phyloP scores from a whole-genome alignment of 768 basidiomycete species.

The Termitomyces sp. region DNA sequence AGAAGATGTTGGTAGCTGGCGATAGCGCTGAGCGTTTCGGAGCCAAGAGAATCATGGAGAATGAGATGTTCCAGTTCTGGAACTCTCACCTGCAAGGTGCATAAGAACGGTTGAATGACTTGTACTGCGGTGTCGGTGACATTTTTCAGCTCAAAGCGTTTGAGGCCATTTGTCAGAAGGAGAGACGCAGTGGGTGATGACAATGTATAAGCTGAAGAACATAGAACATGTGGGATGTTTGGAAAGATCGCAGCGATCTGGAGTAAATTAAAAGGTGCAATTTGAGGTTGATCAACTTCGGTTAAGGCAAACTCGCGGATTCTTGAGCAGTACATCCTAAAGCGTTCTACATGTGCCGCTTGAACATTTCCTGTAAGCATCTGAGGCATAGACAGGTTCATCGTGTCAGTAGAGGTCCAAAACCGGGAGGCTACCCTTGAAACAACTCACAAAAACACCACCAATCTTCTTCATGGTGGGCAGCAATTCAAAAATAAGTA shows the following conservation, averaged over 20 bases:
- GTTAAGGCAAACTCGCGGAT: background rate
- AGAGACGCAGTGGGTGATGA: background rate
- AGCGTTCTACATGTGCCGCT: background rate
- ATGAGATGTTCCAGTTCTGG: background rate
- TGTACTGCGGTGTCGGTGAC: background rate
- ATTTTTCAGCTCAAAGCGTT: background rate
- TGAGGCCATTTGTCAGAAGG: background rate
- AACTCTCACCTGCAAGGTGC: background rate
- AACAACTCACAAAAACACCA: background rate
- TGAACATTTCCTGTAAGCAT: background rate
- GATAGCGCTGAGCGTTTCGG: background rate
- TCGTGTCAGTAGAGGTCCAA: background rate
- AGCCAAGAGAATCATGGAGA: background rate
- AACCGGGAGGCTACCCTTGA: background rate
- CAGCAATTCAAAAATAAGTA: slow-evolving; percentile 25
- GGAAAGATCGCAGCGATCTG: background rate
- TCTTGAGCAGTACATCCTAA: background rate
- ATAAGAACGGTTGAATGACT: background rate
- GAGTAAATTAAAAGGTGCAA: background rate
- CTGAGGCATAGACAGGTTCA: background rate
- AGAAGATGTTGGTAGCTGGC: background rate
- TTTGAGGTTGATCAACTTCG: background rate
- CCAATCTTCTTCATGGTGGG: slow-evolving; percentile 17
- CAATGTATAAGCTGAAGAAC: background rate
- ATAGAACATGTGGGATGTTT: background rate